phyloP scores from a whole-genome alignment of 1,284 basidiomycete species.

The Ceratobasidium sp. region DNA sequence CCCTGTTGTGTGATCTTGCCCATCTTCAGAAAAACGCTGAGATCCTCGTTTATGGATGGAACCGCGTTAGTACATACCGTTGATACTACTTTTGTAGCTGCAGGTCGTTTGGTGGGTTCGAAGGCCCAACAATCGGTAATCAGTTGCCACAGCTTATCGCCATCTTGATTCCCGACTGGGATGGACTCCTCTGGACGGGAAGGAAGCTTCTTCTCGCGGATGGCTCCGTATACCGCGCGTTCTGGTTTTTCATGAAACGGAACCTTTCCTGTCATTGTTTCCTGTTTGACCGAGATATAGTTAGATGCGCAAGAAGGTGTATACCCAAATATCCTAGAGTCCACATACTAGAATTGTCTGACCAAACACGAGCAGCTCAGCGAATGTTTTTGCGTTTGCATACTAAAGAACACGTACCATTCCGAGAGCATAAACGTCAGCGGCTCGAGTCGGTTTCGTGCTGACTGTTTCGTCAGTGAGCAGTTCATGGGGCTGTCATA shows the following conservation, averaged over 20 bases:
- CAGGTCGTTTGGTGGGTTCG: conserved; percentile 11
- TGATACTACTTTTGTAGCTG: not conserved
- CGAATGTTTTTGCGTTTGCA: not conserved
- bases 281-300: not conserved
- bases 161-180: not conserved
- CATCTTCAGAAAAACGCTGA: not conserved
- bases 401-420: not conserved
- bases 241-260: conserved; percentile 4
- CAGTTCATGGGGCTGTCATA: not conserved
- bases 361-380: not conserved
- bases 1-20: not conserved
- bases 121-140: conserved; percentile 23
- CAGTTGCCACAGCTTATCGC: conserved; percentile 9
- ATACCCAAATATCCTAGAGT: not conserved
- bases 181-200: not conserved
- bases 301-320: not conserved
- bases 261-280: conserved; percentile 15
- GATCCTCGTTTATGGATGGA: not conserved
- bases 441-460: not conserved
- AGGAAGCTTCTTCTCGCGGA: not conserved
- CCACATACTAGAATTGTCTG: conserved; percentile 30
- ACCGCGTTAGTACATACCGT: not conserved
- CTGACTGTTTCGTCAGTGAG: not conserved
- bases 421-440: conserved; percentile 32
- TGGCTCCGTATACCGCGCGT: not conserved